phyloP scores from a whole-genome alignment of 2,329 filamentous ascomycete species.

The Fusarium sp. region DNA sequence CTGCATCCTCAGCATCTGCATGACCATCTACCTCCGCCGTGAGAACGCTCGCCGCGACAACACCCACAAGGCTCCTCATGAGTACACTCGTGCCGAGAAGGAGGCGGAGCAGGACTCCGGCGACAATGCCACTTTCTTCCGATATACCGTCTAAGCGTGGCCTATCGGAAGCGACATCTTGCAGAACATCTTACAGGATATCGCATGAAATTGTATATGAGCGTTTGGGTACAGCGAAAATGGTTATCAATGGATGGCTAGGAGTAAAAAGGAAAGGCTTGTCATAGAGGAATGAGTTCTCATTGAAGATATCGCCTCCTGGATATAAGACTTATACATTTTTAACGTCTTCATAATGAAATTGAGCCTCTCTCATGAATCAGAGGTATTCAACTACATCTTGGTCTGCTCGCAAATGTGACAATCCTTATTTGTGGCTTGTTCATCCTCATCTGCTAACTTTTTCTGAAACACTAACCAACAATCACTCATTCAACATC shows the following conservation, averaged over 20 bases:
- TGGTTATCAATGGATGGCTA: slow-evolving; percentile 18
- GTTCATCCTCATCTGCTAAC: not conserved
- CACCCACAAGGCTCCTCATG: slow-evolving; percentile 62
- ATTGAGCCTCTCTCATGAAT: slow-evolving; percentile 29
- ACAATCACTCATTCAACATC: slow-evolving; percentile 2
- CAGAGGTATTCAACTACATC: slow-evolving; percentile 21
- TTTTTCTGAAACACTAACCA: slow-evolving; percentile 15
- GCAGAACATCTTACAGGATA: slow-evolving; percentile 47
- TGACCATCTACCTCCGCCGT: slow-evolving; percentile 70
- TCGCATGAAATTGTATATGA: slow-evolving; percentile 45
- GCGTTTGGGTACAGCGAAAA: slow-evolving; percentile 32
- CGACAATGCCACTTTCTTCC: slow-evolving; percentile 70
- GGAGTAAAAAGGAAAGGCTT: slow-evolving; percentile 20
- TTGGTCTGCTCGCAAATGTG: not conserved
- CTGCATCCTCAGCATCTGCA: slow-evolving; percentile 65
- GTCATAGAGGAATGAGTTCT: slow-evolving; percentile 20
- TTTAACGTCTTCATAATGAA: slow-evolving; percentile 32
- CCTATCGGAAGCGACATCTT: slow-evolving; percentile 21
- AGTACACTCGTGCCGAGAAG: slow-evolving; percentile 70
- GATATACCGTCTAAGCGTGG: slow-evolving; percentile 64
- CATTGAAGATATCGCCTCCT: slow-evolving; percentile 21
- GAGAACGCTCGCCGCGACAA: slow-evolving; percentile 70
- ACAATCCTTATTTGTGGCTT: not conserved
- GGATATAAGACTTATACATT: slow-evolving; percentile 32
- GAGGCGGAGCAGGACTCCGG: slow-evolving; percentile 67